Evolutionary conservation across 1,284 basidiomycete genomes (phyloP), one percentile per base, ranked within the genome.

Genomic region (Irpex lacteus): DNA sequence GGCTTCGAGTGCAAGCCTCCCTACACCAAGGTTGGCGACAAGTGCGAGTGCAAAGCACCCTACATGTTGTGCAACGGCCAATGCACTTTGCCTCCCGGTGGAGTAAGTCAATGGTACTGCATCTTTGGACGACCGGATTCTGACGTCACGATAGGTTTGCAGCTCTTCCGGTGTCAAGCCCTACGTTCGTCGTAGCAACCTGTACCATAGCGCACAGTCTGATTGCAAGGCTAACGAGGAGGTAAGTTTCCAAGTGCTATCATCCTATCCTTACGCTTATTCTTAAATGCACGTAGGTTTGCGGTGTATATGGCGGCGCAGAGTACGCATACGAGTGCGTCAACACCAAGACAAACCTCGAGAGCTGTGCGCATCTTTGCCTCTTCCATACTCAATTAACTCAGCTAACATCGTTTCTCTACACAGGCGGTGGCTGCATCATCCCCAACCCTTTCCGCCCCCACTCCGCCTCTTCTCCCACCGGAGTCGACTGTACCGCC

Each of bases 11-110:
- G 71, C 62, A 37, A 63, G 1, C 7, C 58, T 5, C 68, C 69
- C 4, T 69, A 60, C 19, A 62, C 66, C 18, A 32, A 34, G 37
- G 34, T 60, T 18, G 67, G 60, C 4, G 50, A 62, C 21, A 36
- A 71, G 56, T 72, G 71, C 38, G 69, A 66, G 52, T 72, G 71
- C 52, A 15, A 53, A 2, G n/a, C 63, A 4, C 69, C 69, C 6
- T 65, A 67, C 59, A 55, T 44, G 9, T 47, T 59, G 9, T 71
- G 70, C 63, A 72, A 72, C 53, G 71, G 70, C 5, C 38, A 67
- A 53, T 72, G 71, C 32, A 66, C 63, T 19, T 34, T 1, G 15
- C 65, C 61, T 52, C 58, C 61, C 13, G 18, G 19, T 13, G 18
- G 66, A 32, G 70, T 72, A 54, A 15, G 66, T 59, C 9, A 19